Conservation (phyloP, 768 basidiomycete genomes). For the Podaxis mareebaensis region DNA sequence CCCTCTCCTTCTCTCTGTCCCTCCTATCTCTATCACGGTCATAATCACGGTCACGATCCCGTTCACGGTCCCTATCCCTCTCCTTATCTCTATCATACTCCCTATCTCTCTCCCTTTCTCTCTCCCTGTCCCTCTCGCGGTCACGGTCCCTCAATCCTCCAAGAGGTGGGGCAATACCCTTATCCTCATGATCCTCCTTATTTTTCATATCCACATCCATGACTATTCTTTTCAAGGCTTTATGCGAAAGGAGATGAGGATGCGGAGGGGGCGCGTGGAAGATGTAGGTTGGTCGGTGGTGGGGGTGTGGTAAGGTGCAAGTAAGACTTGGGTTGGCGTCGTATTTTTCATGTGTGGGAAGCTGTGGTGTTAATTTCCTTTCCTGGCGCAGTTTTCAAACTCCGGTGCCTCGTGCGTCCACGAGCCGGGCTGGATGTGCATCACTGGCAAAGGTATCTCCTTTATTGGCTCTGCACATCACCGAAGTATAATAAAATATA, state of each 20-base stretch:
- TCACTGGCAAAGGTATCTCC: too few relatives aligned
- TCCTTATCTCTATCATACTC: conserved; percentile 42
- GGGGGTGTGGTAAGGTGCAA: not conserved
- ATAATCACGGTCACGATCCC: conserved; percentile 33
- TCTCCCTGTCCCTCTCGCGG: conserved; percentile 39
- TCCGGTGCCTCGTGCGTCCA: not conserved
- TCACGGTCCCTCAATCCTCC: conserved; percentile 35
- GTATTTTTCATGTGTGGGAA: not conserved
- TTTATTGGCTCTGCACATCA: too few relatives aligned
- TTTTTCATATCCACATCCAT: conserved; percentile 86
- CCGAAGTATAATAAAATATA: too few relatives aligned
- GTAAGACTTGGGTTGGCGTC: not conserved
- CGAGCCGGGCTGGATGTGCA: too few relatives aligned
- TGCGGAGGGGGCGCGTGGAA: not conserved
- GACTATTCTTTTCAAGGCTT: not conserved
- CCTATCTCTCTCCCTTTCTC: conserved; percentile 43
- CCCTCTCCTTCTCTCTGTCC: conserved; percentile 41
- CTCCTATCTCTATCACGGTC: conserved; percentile 43
- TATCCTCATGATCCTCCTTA: conserved; percentile 74
- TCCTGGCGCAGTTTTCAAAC: not conserved
- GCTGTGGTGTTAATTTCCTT: not conserved
- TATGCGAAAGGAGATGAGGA: not conserved
- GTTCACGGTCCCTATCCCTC: conserved; percentile 41
- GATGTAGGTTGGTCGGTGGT: not conserved
- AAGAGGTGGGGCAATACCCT: conserved; percentile 40